These are phyloP conservation scores for Hymenoscyphus infarciens DNA, from an alignment of 2,329 filamentous ascomycete genomes.

Conservation along the genomic window DNA sequence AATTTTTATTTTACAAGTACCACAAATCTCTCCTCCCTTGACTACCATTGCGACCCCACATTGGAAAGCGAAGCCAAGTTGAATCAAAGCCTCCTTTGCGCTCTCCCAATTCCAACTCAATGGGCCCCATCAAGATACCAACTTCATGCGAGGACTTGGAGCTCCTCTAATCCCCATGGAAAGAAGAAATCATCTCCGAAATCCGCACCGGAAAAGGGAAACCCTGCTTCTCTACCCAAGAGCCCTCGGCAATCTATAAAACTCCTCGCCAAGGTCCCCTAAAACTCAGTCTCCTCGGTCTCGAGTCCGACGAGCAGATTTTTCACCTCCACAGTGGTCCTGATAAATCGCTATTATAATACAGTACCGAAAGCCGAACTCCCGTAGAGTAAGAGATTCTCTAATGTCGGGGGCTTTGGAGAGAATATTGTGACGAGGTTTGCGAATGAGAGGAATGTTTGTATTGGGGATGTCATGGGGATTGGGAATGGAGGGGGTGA, in stretches of 20 bases:
- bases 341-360: slow-evolving; percentile 59
- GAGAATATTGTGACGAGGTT: slow-evolving; percentile 57
- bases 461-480: slow-evolving; percentile 58
- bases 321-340: slow-evolving; percentile 57
- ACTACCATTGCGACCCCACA: too few relatives aligned
- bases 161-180: background rate
- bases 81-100: too few relatives aligned
- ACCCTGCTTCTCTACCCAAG: slow-evolving; percentile 47
- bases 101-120: too few relatives aligned
- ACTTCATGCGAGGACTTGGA: background rate
- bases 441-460: slow-evolving; percentile 59
- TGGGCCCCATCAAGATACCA: too few relatives aligned
- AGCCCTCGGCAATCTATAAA: slow-evolving; percentile 49
- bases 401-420: slow-evolving; percentile 58
- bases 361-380: slow-evolving; percentile 53
- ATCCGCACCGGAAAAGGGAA: slow-evolving; percentile 57
- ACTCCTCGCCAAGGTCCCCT: slow-evolving; percentile 20
- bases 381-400: slow-evolving; percentile 48
- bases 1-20: too few relatives aligned
- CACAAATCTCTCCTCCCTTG: too few relatives aligned
- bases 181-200: slow-evolving; percentile 2
- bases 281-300: slow-evolving; percentile 38
- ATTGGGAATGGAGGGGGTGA: slow-evolving; percentile 44
- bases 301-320: slow-evolving; percentile 61
- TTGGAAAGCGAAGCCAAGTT: too few relatives aligned